Percentiles rank a stretch among this genome's conserved stretches.
Conservation (phyloP, 108 stramenopile species). For the Cyclotella kingstonii region DNA sequence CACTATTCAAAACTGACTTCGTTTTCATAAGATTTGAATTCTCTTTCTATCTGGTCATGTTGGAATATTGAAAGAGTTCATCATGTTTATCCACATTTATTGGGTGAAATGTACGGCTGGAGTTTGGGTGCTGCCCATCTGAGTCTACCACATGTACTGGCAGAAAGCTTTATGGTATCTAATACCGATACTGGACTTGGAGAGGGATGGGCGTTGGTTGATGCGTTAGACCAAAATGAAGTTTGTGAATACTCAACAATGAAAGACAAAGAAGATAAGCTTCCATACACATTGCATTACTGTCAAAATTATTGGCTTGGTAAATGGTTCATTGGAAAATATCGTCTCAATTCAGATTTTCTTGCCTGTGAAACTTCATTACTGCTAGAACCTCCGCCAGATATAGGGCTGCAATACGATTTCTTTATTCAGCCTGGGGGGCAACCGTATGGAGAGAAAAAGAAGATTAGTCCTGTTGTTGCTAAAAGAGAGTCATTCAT, state of each 20-base stretch:
- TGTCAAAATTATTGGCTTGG: conserved; percentile 57
- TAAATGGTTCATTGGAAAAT: conserved; percentile 77
- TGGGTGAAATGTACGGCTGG: conserved; percentile 94
- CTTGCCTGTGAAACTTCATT: conserved; percentile 69
- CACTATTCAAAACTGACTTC: not conserved
- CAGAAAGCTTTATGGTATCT: conserved; percentile 72
- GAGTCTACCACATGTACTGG: conserved; percentile 57
- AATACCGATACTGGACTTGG: conserved; percentile 39
- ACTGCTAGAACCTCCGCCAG: conserved; percentile 58
- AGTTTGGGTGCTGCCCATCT: conserved; percentile 80
- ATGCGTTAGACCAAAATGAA: conserved; percentile 34
- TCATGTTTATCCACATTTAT: conserved; percentile 57
- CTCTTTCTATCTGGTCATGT: not conserved
- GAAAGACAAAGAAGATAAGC: conserved; percentile 27
- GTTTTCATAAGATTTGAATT: not conserved
- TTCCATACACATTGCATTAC: conserved; percentile 57
- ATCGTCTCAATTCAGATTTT: conserved; percentile 67
- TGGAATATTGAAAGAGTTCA: conserved; percentile 37
- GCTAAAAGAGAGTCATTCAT: conserved; percentile 65
- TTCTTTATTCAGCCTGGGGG: conserved; percentile 53
- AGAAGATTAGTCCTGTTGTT: conserved; percentile 24
- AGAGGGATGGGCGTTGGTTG: conserved; percentile 70
- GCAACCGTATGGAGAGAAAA: conserved; percentile 30
- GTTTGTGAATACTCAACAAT: conserved; percentile 49
- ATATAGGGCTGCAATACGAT: conserved; percentile 53